phyloP scores from a whole-genome alignment of 2,329 filamentous ascomycete genomes.

The Stachybotrys elegans region DNA sequence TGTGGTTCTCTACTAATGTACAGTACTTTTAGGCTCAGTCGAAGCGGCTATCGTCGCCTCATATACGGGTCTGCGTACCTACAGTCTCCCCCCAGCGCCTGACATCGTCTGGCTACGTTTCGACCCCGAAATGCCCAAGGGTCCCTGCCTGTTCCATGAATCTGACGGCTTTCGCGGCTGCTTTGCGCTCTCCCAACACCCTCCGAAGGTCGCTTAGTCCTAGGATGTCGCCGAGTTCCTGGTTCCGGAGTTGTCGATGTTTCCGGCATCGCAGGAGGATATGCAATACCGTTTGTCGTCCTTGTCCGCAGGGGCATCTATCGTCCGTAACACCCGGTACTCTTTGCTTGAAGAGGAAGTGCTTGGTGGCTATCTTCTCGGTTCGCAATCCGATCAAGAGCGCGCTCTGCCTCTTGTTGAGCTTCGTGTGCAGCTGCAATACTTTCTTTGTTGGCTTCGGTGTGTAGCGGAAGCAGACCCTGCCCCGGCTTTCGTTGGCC shows the following conservation, averaged over 20 bases:
- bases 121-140: not conserved
- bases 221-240: not conserved
- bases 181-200: constrained; percentile 1
- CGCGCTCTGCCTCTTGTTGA: constrained; percentile 5
- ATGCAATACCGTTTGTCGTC: constrained; percentile 7
- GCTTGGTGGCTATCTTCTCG: constrained; percentile 7
- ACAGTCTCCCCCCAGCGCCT: not conserved
- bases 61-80: not conserved
- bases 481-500: not conserved
- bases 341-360: constrained; percentile 10
- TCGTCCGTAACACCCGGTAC: constrained; percentile 6
- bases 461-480: constrained; percentile 1
- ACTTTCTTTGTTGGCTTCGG: constrained; percentile 2
- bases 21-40: not conserved
- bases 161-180: not conserved
- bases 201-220: not conserved
- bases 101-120: not conserved
- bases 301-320: constrained; percentile 6
- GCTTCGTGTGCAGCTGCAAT: constrained; percentile 2
- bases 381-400: constrained; percentile 5
- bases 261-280: constrained; percentile 4
- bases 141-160: constrained; percentile 1
- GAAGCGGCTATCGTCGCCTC: not conserved
- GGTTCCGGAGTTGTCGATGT: not conserved
- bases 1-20: not conserved